Percentiles rank a stretch among this genome's conserved stretches.
Conservation (phyloP, 495 filamentous ascomycete genomes). For the Parathielavia hyrcaniae region DNA sequence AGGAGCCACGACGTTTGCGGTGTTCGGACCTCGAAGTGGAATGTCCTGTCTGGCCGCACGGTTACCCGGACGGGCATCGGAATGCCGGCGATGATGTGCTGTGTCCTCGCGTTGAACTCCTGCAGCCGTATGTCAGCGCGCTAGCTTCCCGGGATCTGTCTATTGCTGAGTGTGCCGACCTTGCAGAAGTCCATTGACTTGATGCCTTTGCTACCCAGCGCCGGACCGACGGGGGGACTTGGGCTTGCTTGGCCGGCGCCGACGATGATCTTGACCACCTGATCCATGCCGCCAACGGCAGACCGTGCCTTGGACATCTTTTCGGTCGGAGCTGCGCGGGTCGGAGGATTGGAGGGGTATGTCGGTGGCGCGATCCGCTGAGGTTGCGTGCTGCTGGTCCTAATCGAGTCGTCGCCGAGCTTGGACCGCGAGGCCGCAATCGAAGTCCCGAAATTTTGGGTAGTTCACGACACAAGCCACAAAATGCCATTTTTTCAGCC, state of each 20-base stretch:
- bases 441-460: conserved; percentile 17
- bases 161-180: conserved; percentile 52
- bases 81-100: conserved; percentile 73
- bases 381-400: background rate
- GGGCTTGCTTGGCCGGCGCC: conserved; percentile 95
- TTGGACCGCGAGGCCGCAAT: background rate
- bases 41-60: conserved; percentile 87
- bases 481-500: background rate
- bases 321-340: background rate
- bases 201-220: conserved; percentile 93
- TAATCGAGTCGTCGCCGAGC: background rate
- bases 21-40: conserved; percentile 88
- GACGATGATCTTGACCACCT: conserved; percentile 96
- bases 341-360: background rate
- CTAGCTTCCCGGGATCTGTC: background rate
- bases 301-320: conserved; percentile 76
- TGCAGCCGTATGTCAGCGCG: conserved; percentile 30
- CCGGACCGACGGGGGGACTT: conserved; percentile 95
- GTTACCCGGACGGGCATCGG: conserved; percentile 87
- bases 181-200: conserved; percentile 99
- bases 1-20: conserved; percentile 86
- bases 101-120: conserved; percentile 97
- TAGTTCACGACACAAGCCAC: conserved; percentile 14
- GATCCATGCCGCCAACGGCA: conserved; percentile 54
- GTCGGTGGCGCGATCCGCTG: background rate